Evolutionary conservation across 2,329 filamentous ascomycete genomes (phyloP).

Genomic region (Penicillium rolfsii): DNA sequence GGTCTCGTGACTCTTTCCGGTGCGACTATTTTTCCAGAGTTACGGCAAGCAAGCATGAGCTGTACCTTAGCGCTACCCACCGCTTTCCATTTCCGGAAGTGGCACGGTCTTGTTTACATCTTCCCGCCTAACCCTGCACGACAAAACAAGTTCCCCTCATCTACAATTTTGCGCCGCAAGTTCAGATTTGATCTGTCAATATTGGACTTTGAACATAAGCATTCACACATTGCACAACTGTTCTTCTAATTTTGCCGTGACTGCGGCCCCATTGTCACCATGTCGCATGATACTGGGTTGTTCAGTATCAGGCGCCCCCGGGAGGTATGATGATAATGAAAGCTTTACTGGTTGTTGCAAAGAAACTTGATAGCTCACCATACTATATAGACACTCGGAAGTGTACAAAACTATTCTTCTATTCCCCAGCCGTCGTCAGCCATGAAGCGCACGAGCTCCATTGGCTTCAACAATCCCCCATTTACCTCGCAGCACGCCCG

Average conservation of each 20-base stretch:
- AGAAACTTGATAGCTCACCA: conserved; percentile 22
- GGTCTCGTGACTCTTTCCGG: conserved; percentile 35
- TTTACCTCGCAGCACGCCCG: conserved; percentile 75
- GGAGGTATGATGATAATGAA: conserved; percentile 66
- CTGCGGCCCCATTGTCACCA: conserved; percentile 50
- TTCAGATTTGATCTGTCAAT: conserved; percentile 8
- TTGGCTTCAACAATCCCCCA: conserved; percentile 65
- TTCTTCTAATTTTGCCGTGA: conserved; percentile 23
- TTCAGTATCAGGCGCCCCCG: conserved; percentile 91
- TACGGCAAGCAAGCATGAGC: no score
- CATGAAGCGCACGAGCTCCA: conserved; percentile 88
- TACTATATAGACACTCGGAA: conserved; percentile 70
- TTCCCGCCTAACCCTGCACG: conserved; percentile 22
- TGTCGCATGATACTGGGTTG: conserved; percentile 85
- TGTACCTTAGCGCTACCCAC: conserved; percentile 16
- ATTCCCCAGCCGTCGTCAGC: conserved; percentile 91
- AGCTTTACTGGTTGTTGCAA: conserved; percentile 12
- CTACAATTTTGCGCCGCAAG: conserved; percentile 16
- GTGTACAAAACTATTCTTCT: conserved; percentile 77
- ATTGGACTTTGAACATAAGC: neutral
- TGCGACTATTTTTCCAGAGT: conserved; percentile 25
- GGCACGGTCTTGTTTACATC: conserved; percentile 45
- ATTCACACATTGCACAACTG: neutral
- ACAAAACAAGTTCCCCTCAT: conserved; percentile 26
- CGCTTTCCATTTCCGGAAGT: conserved; percentile 35